A percentile compares a stretch with the other conserved stretches of the same genome.
These are phyloP conservation scores for Boletus rubroflammeus DNA, from an alignment of 768 basidiomycete species.

Conservation along the genomic window DNA sequence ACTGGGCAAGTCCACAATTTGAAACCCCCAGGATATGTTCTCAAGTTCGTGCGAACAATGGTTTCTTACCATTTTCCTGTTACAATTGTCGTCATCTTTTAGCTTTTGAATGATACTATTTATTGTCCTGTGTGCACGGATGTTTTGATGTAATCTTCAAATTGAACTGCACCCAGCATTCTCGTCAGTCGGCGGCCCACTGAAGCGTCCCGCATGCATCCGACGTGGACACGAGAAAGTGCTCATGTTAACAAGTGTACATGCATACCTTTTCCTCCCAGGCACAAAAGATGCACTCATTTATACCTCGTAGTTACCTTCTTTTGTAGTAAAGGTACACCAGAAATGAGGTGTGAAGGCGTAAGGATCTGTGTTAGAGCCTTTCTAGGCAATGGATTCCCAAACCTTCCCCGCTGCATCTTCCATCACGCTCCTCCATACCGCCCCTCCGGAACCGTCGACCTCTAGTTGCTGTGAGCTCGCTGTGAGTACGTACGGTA, in stretches of 20 bases:
- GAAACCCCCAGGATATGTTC: neutral
- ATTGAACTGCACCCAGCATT: neutral
- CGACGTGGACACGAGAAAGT: neutral
- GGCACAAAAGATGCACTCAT: neutral
- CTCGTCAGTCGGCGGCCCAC: neutral
- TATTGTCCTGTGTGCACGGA: neutral
- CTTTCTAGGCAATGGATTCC: constrained; percentile 17
- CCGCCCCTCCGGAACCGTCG: constrained; percentile 27
- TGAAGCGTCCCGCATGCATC: too few relatives aligned
- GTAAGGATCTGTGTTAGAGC: neutral
- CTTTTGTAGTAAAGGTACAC: neutral
- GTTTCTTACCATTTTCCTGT: neutral
- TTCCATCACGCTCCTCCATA: constrained; percentile 34
- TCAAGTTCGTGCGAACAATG: neutral
- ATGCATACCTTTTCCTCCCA: neutral
- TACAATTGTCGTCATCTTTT: neutral
- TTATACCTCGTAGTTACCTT: neutral
- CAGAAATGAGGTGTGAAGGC: neutral
- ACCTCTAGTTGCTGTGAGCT: constrained; percentile 9
- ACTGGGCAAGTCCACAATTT: neutral
- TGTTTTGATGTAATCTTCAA: neutral
- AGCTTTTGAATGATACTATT: neutral
- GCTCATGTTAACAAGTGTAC: neutral
- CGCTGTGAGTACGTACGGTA: constrained; percentile 43
- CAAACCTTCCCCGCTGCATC: constrained; percentile 30